These are phyloP conservation scores for Volvox africanus DNA, from an alignment of 139 green algal genomes.

Conservation along the genomic window DNA sequence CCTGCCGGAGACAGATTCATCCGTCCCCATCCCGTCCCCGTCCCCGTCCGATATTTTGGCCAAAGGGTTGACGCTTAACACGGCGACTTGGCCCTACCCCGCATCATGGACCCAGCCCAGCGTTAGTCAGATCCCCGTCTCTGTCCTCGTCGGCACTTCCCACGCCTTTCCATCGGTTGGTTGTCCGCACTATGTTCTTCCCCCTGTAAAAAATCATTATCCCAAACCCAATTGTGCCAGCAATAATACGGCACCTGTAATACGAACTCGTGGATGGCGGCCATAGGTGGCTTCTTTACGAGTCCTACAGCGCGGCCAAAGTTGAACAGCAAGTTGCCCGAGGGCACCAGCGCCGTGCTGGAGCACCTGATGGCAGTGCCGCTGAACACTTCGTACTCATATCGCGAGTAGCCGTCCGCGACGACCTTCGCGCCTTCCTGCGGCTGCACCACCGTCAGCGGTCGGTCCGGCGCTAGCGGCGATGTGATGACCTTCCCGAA, in stretches of 20 bases:
- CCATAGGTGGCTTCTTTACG: conserved; percentile 52
- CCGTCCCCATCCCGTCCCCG: too few species aligned
- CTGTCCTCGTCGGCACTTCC: too few species aligned
- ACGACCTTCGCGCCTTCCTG: conserved; percentile 87
- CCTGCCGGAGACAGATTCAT: too few species aligned
- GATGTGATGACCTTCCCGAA: conserved; percentile 78
- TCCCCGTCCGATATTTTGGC: too few species aligned
- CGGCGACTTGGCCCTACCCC: too few species aligned
- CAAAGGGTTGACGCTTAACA: too few species aligned
- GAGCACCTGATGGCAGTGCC: conserved; percentile 67
- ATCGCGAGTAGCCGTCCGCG: conserved; percentile 70
- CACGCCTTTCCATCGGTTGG: too few species aligned
- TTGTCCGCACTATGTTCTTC: too few species aligned
- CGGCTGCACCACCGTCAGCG: conserved; percentile 89
- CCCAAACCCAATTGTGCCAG: neutral
- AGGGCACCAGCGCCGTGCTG: conserved; percentile 73
- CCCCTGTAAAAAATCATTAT: neutral
- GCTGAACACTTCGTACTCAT: conserved; percentile 92
- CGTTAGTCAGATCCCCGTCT: too few species aligned
- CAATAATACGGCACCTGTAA: conserved; percentile 39
- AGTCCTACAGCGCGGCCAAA: conserved; percentile 68
- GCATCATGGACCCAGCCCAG: too few species aligned
- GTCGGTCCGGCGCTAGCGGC: conserved; percentile 72
- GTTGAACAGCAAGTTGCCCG: conserved; percentile 63
- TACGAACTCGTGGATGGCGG: conserved; percentile 86